Evolutionary conservation across 2,329 filamentous ascomycete species (phyloP).

Genomic region (Fusarium sp.): DNA sequence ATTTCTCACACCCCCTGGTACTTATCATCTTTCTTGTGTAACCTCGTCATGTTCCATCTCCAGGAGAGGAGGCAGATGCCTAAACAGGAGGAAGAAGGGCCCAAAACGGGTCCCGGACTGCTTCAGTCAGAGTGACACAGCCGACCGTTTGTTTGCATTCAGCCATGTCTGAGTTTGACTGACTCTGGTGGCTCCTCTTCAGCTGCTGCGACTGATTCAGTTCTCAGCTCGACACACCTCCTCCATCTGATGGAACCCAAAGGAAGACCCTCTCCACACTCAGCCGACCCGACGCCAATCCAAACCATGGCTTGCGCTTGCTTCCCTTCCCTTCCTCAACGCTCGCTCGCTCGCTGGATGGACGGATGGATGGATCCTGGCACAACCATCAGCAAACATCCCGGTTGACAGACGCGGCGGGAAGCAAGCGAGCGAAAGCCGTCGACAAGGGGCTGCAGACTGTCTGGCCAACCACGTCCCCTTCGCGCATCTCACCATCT

Average conservation of each 20-base stretch:
- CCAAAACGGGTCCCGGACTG: constrained; percentile 17
- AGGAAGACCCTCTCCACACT: constrained; percentile 3
- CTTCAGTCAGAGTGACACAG: background rate
- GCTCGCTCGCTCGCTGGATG: background rate
- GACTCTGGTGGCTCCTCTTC: background rate
- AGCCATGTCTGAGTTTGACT: background rate
- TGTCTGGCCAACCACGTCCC: constrained; percentile 34
- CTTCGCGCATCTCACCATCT: constrained; percentile 41
- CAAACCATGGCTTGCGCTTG: constrained; percentile 24
- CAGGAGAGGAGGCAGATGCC: constrained; percentile 18
- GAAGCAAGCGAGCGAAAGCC: constrained; percentile 42
- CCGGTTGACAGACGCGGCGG: constrained; percentile 40
- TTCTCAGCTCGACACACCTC: background rate
- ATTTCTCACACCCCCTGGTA: constrained; percentile 30
- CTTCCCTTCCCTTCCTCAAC: background rate
- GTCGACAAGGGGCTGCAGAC: constrained; percentile 31
- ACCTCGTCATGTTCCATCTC: constrained; percentile 32
- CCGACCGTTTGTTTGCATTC: constrained; percentile 25
- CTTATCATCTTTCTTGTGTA: constrained; percentile 25
- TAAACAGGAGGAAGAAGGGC: constrained; percentile 14
- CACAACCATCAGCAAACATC: constrained; percentile 28
- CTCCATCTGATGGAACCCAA: constrained; percentile 1
- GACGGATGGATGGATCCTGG: background rate
- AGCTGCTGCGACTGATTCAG: background rate
- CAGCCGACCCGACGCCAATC: constrained; percentile 21